Evolutionary conservation across 1,284 basidiomycete species (phyloP).

Genomic region (Stygiomarasmius scandens): DNA sequence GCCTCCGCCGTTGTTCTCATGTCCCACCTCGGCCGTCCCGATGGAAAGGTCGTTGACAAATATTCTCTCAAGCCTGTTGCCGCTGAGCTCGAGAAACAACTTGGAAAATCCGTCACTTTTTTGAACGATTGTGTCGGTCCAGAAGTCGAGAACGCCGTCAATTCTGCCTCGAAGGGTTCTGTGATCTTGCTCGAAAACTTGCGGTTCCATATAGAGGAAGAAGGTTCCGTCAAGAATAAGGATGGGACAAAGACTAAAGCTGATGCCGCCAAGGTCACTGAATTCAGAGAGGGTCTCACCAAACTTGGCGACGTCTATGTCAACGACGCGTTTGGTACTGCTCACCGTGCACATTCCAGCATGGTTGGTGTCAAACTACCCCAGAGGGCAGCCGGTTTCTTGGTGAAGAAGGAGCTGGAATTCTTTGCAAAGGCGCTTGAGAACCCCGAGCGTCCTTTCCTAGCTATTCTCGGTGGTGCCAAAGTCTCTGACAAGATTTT

Average conservation of each 20-base stretch:
- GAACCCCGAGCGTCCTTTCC: slow-evolving; percentile 92
- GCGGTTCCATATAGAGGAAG: slow-evolving; percentile 98
- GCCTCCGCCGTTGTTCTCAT: slow-evolving; percentile 90
- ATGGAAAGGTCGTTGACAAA: slow-evolving; percentile 88
- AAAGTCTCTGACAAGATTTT: slow-evolving; percentile 99
- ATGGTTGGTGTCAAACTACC: slow-evolving; percentile 97
- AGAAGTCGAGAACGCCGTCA: slow-evolving; percentile 81
- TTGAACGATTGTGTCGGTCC: slow-evolving; percentile 86
- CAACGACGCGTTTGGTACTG: slow-evolving; percentile 99
- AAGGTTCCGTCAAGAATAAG: slow-evolving; percentile 92
- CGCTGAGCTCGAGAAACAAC: slow-evolving; percentile 70
- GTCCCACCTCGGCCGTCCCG: slow-evolving; percentile 98
- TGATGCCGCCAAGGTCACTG: slow-evolving; percentile 77
- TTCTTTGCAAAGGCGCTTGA: slow-evolving; percentile 99
- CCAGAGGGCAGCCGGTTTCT: slow-evolving; percentile 94
- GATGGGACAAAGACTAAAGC: slow-evolving; percentile 94
- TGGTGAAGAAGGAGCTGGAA: slow-evolving; percentile 99
- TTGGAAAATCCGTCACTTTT: slow-evolving; percentile 79
- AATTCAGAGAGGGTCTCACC: slow-evolving; percentile 89
- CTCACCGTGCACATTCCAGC: slow-evolving; percentile 96
- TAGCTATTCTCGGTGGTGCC: slow-evolving; percentile 97
- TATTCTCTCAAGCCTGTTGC: slow-evolving; percentile 93
- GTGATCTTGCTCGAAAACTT: slow-evolving; percentile 96
- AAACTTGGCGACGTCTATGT: slow-evolving; percentile 95
- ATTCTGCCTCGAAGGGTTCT: slow-evolving; percentile 72